These are phyloP conservation scores for Dictyostelium purpureum DNA, from an alignment of 78 protist genomes.

Conservation along the genomic window DNA sequence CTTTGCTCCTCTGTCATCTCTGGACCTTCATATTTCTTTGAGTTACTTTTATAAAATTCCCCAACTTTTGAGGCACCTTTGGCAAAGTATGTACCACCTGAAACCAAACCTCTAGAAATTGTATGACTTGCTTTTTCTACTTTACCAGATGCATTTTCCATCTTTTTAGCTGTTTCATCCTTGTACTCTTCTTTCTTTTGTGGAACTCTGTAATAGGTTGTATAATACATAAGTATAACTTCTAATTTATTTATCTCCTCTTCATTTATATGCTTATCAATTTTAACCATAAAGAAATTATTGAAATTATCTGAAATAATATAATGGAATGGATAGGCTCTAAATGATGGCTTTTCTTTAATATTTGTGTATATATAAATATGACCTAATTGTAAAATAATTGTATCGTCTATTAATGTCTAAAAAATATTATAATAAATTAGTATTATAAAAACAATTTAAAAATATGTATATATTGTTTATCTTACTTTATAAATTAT, in stretches of 20 bases:
- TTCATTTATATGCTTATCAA: background rate
- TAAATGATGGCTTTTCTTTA: conserved; percentile 31
- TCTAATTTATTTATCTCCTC: conserved; percentile 48
- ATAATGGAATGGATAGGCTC: conserved; percentile 40
- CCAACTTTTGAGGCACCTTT: conserved; percentile 60
- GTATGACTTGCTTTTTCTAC: conserved; percentile 12
- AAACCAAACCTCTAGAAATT: background rate
- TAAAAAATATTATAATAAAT: background rate
- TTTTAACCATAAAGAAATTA: conserved; percentile 8
- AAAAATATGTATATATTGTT: background rate
- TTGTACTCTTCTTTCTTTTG: conserved; percentile 11
- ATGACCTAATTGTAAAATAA: conserved; percentile 31
- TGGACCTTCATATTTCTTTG: conserved; percentile 73
- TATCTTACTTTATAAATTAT: conserved; percentile 20
- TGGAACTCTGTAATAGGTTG: conserved; percentile 41
- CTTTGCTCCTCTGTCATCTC: conserved; percentile 71
- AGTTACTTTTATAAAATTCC: conserved; percentile 51
- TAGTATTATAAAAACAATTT: background rate
- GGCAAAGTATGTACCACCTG: conserved; percentile 54
- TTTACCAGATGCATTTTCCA: conserved; percentile 4
- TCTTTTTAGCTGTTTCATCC: conserved; percentile 44
- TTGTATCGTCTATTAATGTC: conserved; percentile 29
- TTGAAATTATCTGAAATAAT: conserved; percentile 33
- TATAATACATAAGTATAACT: conserved; percentile 30
- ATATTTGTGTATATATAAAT: conserved; percentile 49